Conservation (phyloP, 2,329 filamentous ascomycete genomes). For the Colletotrichum sp. region DNA sequence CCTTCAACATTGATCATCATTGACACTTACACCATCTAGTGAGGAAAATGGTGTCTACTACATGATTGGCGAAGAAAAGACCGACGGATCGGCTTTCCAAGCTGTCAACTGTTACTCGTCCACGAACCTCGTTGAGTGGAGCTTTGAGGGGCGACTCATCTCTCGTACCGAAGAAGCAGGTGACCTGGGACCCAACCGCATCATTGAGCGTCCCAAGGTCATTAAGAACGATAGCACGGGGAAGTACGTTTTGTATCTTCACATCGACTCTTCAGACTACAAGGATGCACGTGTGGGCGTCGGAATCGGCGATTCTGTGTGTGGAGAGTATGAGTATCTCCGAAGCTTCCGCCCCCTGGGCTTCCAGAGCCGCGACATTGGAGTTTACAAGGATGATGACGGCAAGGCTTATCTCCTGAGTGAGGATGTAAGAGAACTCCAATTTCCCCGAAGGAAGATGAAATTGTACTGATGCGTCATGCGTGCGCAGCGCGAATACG, state of each 20-base stretch:
- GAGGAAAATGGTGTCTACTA: conserved; percentile 65
- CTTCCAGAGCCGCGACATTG: conserved; percentile 58
- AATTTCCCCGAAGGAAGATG: not conserved
- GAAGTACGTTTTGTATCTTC: conserved; percentile 73
- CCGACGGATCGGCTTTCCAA: conserved; percentile 63
- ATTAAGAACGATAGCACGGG: conserved; percentile 68
- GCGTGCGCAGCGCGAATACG: conserved; percentile 12
- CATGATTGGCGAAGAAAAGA: conserved; percentile 74
- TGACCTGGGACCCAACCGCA: conserved; percentile 64
- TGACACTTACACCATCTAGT: not conserved
- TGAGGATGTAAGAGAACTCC: conserved; percentile 55
- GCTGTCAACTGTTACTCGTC: conserved; percentile 73
- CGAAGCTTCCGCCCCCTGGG: conserved; percentile 38
- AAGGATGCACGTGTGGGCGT: conserved; percentile 69
- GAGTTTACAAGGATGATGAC: conserved; percentile 66
- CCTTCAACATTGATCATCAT: not conserved
- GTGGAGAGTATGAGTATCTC: conserved; percentile 57
- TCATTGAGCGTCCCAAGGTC: conserved; percentile 72
- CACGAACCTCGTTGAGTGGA: conserved; percentile 67
- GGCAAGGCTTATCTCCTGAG: conserved; percentile 65
- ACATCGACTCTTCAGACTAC: conserved; percentile 68
- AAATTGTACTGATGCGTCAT: not conserved
- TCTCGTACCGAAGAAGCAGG: conserved; percentile 51
- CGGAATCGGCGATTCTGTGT: conserved; percentile 62
- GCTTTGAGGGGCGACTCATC: conserved; percentile 62